phyloP scores from a whole-genome alignment of 164 flowering plant species.

The Saururus chinensis region DNA sequence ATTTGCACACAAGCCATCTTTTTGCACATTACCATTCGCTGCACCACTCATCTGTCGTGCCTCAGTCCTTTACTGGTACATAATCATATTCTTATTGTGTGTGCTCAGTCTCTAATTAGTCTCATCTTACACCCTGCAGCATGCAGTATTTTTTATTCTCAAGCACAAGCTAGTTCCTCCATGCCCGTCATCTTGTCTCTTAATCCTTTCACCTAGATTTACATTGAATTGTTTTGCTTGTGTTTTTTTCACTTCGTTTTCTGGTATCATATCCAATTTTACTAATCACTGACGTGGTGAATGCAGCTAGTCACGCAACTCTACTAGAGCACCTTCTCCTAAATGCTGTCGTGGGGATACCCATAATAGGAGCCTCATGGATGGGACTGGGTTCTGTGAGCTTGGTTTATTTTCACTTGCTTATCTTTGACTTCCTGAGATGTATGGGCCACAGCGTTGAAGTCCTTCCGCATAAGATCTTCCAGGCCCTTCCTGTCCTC shows the following conservation, averaged over 20 bases:
- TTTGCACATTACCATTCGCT: conserved; percentile 59
- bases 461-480: conserved; percentile 39
- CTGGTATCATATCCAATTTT: not conserved
- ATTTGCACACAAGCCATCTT: conserved; percentile 30
- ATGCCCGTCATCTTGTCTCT: too few relatives aligned
- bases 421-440: conserved; percentile 68
- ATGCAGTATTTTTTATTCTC: too few relatives aligned
- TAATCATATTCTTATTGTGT: too few relatives aligned
- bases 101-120: too few relatives aligned
- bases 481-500: conserved; percentile 50
- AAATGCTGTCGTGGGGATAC: conserved; percentile 39
- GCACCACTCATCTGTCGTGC: conserved; percentile 63
- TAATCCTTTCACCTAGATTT: not conserved
- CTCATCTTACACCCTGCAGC: too few relatives aligned
- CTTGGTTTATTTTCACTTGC: conserved; percentile 39
- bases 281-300: not conserved
- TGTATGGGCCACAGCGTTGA: conserved; percentile 74
- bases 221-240: not conserved
- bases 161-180: too few relatives aligned
- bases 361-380: conserved; percentile 38
- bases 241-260: not conserved
- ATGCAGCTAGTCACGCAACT: conserved; percentile 70
- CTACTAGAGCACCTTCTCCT: conserved; percentile 60
- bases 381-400: conserved; percentile 52
- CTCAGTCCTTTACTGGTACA: conserved; percentile 58